Evolutionary conservation across 192 early-diverging fungal genomes (phyloP), one percentile per base, ranked within the genome.

Genomic region (Mortierella hygrophila): DNA sequence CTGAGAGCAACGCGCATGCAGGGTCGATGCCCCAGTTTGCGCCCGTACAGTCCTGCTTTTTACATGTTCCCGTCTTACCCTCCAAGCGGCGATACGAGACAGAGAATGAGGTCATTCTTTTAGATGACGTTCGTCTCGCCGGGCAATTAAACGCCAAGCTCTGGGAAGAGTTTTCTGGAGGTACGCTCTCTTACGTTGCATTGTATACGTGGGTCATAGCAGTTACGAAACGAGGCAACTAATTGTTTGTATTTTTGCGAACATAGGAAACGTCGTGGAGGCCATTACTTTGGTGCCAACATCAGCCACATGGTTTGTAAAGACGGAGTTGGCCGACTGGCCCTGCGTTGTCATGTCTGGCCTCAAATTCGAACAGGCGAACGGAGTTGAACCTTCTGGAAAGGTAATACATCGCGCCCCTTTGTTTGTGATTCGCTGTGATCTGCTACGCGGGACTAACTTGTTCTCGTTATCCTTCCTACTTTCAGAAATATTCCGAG

Each of bases 331-430:
- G 76, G 84, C 84, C 11, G 84, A 86, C 23, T 86, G 84, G 84
- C 84, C 84, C 5, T 86, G 84, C 29, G 84, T 86, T 0, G 79
- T 86, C n/a, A 86, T 86, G 84, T 73, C 84, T 47, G 84, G 84
- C 47, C 79, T 80, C 10, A 86, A 86, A 52, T 86, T 86, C 60
- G 84, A 86, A 21, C 84, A 81, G 41, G 79, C 79, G 4, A 81
- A 86, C 16, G 52, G 63, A 11, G 41, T 21, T 13, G 79, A 86
- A 11, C 57, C 76, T 20, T 77, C 77, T 49, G 78, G 75, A n/a
- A 85, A 83, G 68, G 82, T 83, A 76, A 23, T 21, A 3, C 13
- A 29, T 65, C 10, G 13, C 10, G 41, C 20, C 23, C 16, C 47
- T 16, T 11, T 9, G 6, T 6, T 37, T 0, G 21, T 21, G 3